Evolutionary conservation across 495 filamentous ascomycete genomes (phyloP), one percentile per base, ranked within the genome.

Genomic region (Aspergillus ostianus): DNA sequence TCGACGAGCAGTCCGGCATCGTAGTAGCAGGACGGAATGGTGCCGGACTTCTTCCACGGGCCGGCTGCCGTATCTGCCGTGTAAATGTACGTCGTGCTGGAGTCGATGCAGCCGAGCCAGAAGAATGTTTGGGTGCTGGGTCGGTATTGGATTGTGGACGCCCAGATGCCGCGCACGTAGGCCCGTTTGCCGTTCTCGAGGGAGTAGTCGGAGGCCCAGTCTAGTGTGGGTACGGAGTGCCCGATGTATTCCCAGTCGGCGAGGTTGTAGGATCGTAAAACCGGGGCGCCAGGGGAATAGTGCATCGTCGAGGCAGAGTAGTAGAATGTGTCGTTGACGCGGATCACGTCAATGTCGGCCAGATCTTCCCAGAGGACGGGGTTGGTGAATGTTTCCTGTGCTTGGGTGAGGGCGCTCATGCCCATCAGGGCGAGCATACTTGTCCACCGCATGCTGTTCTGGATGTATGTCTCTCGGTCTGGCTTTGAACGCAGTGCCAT

Each of bases 211-310:
- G 64, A 48, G 26, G 73, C 76, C 51, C 78, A 85, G 52, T 76
- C 65, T 12, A 86, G 76, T 2, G 53, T 62, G 0, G 83, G 84
- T 0, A 87, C 74, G 10, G 78, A 79, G 64, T 86, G 83, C 0
- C 76, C 70, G 53, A 84, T 73, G 23, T 71, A 74, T 30, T 82
- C 78, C 84, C 83, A 86, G 67, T 84, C 80, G 21, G 79, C 71
- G 2, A 87, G 78, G 64, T 87, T 80, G 58, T 75, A 77, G 2
- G 83, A 85, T 17, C 70, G 71, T 6, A 87, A 73, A 21, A 87
- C 70, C 2, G 84, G 84, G 0, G 84, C 84, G 51, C 84, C 84
- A 6, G 83, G 84, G 9, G 81, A 85, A 64, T 80, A 84, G 56
- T 80, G 76, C 65, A 85, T 79, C 17, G 74, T 84, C 10, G 82